Percentiles rank a stretch among this genome's conserved stretches.
These are phyloP conservation scores for Sedum album DNA, from an alignment of 164 flowering plant genomes.

Conservation along the genomic window DNA sequence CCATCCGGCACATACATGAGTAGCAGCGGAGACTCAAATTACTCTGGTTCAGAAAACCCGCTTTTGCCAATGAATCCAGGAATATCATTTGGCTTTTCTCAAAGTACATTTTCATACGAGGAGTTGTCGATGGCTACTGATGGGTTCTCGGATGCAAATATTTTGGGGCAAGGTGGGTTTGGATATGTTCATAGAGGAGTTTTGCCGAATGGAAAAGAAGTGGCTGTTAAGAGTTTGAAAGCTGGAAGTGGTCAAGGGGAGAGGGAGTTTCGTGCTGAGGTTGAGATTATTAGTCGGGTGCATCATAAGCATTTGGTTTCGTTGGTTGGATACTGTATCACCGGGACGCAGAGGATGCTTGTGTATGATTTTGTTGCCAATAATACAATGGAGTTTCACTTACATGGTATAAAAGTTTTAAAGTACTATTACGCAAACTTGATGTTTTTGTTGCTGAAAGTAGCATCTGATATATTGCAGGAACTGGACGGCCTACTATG, in stretches of 20 bases:
- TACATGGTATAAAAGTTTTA: conserved; percentile 53
- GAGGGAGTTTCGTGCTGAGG: conserved; percentile 98
- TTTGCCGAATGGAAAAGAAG: conserved; percentile 87
- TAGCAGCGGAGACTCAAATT: conserved; percentile 63
- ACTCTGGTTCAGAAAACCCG: conserved; percentile 45
- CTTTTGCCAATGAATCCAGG: conserved; percentile 75
- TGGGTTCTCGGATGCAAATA: conserved; percentile 81
- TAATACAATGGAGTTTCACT: conserved; percentile 83
- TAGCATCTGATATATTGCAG: conserved; percentile 31
- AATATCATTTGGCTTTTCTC: conserved; percentile 48
- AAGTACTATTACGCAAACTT: not conserved
- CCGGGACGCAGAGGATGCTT: conserved; percentile 73
- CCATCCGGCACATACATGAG: conserved; percentile 32
- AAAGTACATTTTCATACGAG: conserved; percentile 77
- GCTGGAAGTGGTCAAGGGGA: conserved; percentile 96
- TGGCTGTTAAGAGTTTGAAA: conserved; percentile 83
- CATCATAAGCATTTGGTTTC: conserved; percentile 96
- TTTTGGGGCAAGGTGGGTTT: conserved; percentile 96
- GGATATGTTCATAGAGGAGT: conserved; percentile 91
- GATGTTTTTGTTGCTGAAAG: not conserved
- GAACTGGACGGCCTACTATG: conserved; percentile 77
- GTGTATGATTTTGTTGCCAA: conserved; percentile 96
- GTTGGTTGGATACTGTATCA: conserved; percentile 81
- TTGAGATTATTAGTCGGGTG: conserved; percentile 90
- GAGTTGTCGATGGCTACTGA: conserved; percentile 84